Percentiles rank a stretch among this genome's conserved stretches.
Conservation (phyloP, 441 rosid genomes). For the Populus hybrid region DNA sequence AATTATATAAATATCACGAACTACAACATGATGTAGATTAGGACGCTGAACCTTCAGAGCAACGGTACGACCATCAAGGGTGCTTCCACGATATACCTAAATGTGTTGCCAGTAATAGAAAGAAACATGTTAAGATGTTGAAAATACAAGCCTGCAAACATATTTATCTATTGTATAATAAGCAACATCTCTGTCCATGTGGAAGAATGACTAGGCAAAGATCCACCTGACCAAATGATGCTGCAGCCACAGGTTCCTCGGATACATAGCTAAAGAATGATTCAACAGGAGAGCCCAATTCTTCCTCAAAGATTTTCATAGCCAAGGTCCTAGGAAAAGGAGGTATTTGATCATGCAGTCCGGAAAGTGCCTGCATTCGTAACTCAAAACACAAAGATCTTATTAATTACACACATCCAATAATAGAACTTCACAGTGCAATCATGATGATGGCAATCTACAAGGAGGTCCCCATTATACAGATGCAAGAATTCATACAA, state of each 20-base stretch:
- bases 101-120: conserved; percentile 20
- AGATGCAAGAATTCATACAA: background rate
- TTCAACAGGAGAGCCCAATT: conserved; percentile 72
- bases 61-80: conserved; percentile 74
- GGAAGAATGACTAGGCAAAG: conserved; percentile 13
- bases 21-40: conserved; percentile 75
- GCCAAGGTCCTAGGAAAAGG: conserved; percentile 77
- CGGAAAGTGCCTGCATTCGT: conserved; percentile 81
- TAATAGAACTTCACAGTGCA: conserved; percentile 5
- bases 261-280: conserved; percentile 72
- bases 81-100: conserved; percentile 81
- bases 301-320: conserved; percentile 84
- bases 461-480: background rate
- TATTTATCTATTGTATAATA: background rate
- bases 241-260: conserved; percentile 90
- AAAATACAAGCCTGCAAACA: background rate
- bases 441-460: background rate
- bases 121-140: conserved; percentile 11
- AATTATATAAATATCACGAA: conserved; percentile 84
- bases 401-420: background rate
- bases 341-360: conserved; percentile 90
- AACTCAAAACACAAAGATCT: conserved; percentile 14
- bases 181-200: background rate
- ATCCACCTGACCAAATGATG: conserved; percentile 95
- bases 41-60: conserved; percentile 99